These are phyloP conservation scores for Ambrosia artemisiifolia DNA, from an alignment of 129 eudicot genomes.

Conservation along the genomic window DNA sequence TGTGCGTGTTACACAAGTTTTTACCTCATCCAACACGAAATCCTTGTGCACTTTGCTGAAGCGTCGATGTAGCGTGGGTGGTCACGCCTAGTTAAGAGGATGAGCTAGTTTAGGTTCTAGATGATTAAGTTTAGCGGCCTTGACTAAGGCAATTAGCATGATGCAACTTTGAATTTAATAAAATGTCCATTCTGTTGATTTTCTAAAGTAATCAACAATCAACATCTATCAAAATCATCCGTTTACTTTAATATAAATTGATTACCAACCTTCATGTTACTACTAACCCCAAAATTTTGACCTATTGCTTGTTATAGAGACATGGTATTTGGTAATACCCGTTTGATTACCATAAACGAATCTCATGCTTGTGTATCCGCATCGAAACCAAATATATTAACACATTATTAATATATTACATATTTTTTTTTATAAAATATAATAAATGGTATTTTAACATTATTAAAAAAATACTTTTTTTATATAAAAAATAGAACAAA, in stretches of 20 bases:
- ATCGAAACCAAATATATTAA: background rate
- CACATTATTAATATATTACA: background rate
- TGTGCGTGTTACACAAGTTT: background rate
- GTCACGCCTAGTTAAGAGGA: background rate
- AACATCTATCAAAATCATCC: conserved; percentile 8
- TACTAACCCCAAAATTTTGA: background rate
- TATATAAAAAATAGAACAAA: too few relatives aligned
- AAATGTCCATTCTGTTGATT: background rate
- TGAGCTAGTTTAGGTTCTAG: conserved; percentile 16
- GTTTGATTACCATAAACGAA: background rate
- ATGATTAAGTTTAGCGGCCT: conserved; percentile 13
- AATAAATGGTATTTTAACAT: too few relatives aligned
- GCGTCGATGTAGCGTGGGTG: conserved; percentile 9
- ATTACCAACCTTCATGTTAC: conserved; percentile 28
- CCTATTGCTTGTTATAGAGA: background rate
- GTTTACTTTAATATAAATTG: conserved; percentile 18
- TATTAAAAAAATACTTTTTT: too few relatives aligned
- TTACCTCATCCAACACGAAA: background rate
- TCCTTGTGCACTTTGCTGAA: background rate
- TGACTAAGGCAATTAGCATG: conserved; percentile 28
- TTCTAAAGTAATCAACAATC: conserved; percentile 3
- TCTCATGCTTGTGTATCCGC: background rate
- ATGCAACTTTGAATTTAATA: background rate
- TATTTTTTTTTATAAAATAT: too few relatives aligned
- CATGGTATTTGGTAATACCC: background rate